Evolutionary conservation across 345 rosid genomes (phyloP).

Genomic region (Toxicodendron radicans): DNA sequence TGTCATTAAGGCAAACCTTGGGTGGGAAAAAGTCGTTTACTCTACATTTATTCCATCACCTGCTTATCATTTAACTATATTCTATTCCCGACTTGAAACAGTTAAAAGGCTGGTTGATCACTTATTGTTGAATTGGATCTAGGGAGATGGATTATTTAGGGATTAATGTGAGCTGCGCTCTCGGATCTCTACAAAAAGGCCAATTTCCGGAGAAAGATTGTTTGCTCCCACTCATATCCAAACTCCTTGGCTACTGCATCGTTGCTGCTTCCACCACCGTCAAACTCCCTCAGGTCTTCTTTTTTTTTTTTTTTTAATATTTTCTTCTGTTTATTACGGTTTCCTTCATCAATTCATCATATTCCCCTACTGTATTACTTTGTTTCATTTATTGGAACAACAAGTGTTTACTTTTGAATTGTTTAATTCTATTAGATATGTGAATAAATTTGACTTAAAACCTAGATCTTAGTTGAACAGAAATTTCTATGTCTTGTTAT

Average conservation of each 20-base stretch:
- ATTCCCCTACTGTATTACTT: too few relatives aligned
- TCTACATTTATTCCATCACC: too few relatives aligned
- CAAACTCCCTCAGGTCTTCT: conserved; percentile 80
- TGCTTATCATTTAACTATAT: too few relatives aligned
- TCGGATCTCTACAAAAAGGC: conserved; percentile 61
- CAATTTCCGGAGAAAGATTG: conserved; percentile 74
- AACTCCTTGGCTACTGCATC: conserved; percentile 87
- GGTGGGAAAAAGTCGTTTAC: too few relatives aligned
- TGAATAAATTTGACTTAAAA: not conserved
- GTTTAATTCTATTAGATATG: not conserved
- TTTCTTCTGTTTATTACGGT: not conserved
- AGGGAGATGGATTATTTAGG: conserved; percentile 61
- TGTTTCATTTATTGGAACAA: too few relatives aligned
- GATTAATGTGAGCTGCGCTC: conserved; percentile 71
- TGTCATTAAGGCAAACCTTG: too few relatives aligned
- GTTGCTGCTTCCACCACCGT: conserved; percentile 95
- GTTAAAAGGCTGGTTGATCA: not conserved
- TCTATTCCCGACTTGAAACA: too few relatives aligned
- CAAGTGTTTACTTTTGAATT: not conserved
- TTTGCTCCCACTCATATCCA: conserved; percentile 87
- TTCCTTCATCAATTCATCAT: too few relatives aligned
- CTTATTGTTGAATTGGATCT: not conserved
- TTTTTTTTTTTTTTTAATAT: not conserved
- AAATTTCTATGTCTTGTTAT: not conserved
- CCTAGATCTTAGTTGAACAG: not conserved